Percentiles rank a stretch among this genome's conserved stretches.
These are phyloP conservation scores for Colletotrichum siamense DNA, from an alignment of 2,329 filamentous ascomycete species.

Conservation along the genomic window DNA sequence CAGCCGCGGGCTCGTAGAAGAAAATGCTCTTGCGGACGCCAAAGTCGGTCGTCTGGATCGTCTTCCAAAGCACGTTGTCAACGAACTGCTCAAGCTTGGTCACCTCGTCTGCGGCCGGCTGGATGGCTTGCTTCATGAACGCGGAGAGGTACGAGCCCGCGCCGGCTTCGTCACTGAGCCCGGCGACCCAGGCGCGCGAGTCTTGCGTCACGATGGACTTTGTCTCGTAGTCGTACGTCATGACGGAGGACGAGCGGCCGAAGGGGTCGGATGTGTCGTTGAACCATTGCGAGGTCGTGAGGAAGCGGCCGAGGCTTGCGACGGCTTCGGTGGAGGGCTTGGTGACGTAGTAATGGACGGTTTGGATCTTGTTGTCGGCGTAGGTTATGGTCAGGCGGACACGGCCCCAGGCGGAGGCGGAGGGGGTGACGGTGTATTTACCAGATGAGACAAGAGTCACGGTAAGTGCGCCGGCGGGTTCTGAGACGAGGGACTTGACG, in stretches of 20 bases:
- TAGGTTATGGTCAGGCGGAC: constrained; percentile 53
- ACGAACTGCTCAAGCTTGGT: constrained; percentile 59
- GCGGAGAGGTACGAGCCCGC: constrained; percentile 61
- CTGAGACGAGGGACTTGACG: constrained; percentile 43
- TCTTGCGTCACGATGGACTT: constrained; percentile 49
- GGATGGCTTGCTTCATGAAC: constrained; percentile 57
- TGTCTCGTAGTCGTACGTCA: constrained; percentile 61
- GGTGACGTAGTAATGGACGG: constrained; percentile 61
- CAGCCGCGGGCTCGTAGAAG: constrained; percentile 54
- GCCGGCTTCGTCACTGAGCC: constrained; percentile 65
- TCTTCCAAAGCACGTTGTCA: constrained; percentile 53
- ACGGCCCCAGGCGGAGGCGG: constrained; percentile 52
- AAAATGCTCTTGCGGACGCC: constrained; percentile 61
- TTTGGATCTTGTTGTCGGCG: constrained; percentile 51
- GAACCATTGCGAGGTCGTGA: constrained; percentile 60
- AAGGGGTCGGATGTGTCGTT: constrained; percentile 58
- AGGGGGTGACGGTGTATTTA: constrained; percentile 48
- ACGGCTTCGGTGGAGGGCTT: constrained; percentile 50
- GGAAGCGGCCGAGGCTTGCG: constrained; percentile 53
- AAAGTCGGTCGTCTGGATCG: constrained; percentile 49
- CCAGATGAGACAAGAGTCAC: constrained; percentile 25
- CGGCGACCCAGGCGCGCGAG: constrained; percentile 61
- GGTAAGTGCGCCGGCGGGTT: constrained; percentile 42
- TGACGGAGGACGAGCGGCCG: constrained; percentile 56
- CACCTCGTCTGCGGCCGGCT: constrained; percentile 54